Evolutionary conservation across 2,329 filamentous ascomycete genomes (phyloP).

Genomic region (Pestalotiopsis sp.): DNA sequence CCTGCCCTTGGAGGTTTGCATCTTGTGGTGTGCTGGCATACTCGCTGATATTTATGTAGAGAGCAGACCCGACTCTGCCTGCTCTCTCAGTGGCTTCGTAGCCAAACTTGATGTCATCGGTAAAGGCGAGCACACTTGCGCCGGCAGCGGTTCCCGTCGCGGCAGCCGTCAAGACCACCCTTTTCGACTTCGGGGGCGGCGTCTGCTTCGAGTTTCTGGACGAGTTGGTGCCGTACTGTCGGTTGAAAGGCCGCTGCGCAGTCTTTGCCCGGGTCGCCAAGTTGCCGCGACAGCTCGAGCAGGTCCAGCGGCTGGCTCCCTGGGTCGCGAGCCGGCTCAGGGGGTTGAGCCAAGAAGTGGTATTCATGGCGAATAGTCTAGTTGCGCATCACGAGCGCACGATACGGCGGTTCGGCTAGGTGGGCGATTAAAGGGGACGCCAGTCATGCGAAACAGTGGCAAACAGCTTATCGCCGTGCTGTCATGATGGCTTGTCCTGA

Average conservation of each 20-base stretch:
- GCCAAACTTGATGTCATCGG: conserved; percentile 73
- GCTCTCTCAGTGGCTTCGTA: conserved; percentile 78
- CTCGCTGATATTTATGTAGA: conserved; percentile 89
- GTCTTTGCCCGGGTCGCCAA: conserved; percentile 33
- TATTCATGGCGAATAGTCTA: conserved; percentile 40
- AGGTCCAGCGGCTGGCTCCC: conserved; percentile 47
- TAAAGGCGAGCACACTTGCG: conserved; percentile 55
- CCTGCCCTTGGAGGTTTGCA: neutral
- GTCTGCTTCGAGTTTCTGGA: conserved; percentile 25
- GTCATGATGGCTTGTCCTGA: neutral
- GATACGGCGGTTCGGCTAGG: neutral
- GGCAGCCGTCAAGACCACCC: conserved; percentile 49
- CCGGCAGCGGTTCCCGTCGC: conserved; percentile 48
- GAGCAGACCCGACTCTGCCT: conserved; percentile 73
- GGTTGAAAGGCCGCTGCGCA: conserved; percentile 22
- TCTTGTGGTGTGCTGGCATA: conserved; percentile 39
- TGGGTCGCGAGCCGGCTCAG: conserved; percentile 39
- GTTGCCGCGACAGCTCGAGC: conserved; percentile 47
- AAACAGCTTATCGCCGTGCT: neutral
- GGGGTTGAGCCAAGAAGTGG: conserved; percentile 35
- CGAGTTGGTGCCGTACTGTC: conserved; percentile 25
- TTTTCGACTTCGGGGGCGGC: conserved; percentile 17
- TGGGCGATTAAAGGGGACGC: neutral
- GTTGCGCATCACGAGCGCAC: neutral
- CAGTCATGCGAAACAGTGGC: neutral